These are phyloP conservation scores for Pezicula rhizophila DNA, from an alignment of 2,329 filamentous ascomycete species.

Conservation along the genomic window DNA sequence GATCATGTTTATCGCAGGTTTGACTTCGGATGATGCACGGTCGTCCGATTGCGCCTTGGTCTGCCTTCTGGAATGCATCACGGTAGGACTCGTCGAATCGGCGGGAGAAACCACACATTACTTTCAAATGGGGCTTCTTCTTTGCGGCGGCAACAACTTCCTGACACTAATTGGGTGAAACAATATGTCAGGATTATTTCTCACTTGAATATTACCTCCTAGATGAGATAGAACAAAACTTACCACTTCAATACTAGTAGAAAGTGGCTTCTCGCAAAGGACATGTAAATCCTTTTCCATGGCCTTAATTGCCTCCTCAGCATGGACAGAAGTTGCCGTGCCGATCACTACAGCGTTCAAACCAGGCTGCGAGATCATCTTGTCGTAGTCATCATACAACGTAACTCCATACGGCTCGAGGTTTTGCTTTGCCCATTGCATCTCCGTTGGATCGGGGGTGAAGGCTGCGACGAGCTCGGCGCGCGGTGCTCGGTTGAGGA, in stretches of 20 bases:
- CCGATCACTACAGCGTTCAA: constrained; percentile 36
- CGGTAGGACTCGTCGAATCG: constrained; percentile 61
- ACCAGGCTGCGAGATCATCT: constrained; percentile 34
- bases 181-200: too few relatives aligned
- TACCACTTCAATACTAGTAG: constrained; percentile 52
- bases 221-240: constrained; percentile 18
- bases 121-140: constrained; percentile 51
- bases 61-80: constrained; percentile 45
- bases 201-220: neutral
- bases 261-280: constrained; percentile 52
- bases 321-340: constrained; percentile 46
- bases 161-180: constrained; percentile 39
- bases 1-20: constrained; percentile 60
- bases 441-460: constrained; percentile 36
- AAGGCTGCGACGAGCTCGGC: constrained; percentile 43
- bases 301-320: constrained; percentile 49
- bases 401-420: constrained; percentile 35
- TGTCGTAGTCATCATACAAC: constrained; percentile 37
- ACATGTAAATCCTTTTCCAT: constrained; percentile 48
- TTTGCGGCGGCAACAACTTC: constrained; percentile 50
- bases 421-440: constrained; percentile 36
- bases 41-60: constrained; percentile 47
- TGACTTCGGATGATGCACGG: constrained; percentile 56
- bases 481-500: constrained; percentile 36
- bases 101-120: constrained; percentile 59